Conservation (phyloP, 2,329 filamentous ascomycete species). For the Arachnomyces sp. region DNA sequence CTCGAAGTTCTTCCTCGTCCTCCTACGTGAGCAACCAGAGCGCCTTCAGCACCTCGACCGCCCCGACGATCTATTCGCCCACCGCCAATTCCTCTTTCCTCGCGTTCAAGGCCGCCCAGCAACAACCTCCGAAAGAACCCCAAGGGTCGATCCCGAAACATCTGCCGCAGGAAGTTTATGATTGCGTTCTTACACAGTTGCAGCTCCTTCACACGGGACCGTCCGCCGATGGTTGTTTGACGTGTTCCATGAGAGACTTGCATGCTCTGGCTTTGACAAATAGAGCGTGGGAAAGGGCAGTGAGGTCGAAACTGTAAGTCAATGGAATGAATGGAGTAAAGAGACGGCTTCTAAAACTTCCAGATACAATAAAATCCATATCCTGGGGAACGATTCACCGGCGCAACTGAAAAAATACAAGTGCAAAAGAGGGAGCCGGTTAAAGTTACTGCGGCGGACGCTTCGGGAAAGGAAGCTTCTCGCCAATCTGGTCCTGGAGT, state of each 20-base stretch:
- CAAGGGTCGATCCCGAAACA: conserved; percentile 35
- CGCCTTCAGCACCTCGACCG: conserved; percentile 30
- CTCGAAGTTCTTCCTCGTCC: conserved; percentile 28
- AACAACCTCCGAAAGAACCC: conserved; percentile 26
- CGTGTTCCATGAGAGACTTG: conserved; percentile 50
- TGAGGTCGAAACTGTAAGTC: conserved; percentile 45
- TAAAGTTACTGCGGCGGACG: conserved; percentile 49
- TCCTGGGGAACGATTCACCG: conserved; percentile 42
- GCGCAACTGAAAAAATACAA: conserved; percentile 41
- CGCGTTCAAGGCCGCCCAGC: conserved; percentile 29
- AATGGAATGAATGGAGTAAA: conserved; percentile 11
- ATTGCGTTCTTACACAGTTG: conserved; percentile 47
- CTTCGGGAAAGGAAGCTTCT: conserved; percentile 45
- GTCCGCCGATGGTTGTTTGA: conserved; percentile 39
- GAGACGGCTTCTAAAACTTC: conserved; percentile 8
- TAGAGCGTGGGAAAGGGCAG: conserved; percentile 49
- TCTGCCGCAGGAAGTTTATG: conserved; percentile 48
- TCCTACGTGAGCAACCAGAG: conserved; percentile 30
- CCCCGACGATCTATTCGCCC: conserved; percentile 32
- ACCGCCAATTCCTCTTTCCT: conserved; percentile 27
- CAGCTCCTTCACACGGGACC: conserved; percentile 37
- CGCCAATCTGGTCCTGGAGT: conserved; percentile 46
- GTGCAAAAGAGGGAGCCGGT: conserved; percentile 41
- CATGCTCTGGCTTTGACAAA: conserved; percentile 47
- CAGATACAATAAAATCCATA: conserved; percentile 45